Conservation (phyloP, 2,329 filamentous ascomycete species). For the Colletotrichum camelliae region DNA sequence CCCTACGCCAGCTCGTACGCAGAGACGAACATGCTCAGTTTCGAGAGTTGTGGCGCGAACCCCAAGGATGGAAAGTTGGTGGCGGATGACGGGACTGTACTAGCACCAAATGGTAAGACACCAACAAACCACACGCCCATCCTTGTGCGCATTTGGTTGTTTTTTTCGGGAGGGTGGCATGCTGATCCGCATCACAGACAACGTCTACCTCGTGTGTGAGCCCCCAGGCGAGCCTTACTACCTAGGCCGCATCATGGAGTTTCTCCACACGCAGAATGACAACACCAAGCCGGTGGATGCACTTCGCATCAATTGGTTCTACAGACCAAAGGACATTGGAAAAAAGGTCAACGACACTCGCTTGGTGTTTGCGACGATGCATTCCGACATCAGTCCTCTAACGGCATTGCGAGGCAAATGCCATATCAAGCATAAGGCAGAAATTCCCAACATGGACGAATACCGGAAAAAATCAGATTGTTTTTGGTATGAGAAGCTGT, state of each 20-base stretch:
- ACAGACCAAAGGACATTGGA: conserved; percentile 93
- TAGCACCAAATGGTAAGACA: conserved; percentile 82
- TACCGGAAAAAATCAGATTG: conserved; percentile 85
- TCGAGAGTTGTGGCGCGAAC: conserved; percentile 72
- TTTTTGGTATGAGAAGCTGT: conserved; percentile 98
- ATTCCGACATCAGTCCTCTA: conserved; percentile 93
- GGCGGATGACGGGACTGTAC: conserved; percentile 87
- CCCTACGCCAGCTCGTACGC: conserved; percentile 42
- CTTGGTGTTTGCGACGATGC: conserved; percentile 95
- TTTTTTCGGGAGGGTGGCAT: background rate
- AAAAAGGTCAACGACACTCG: conserved; percentile 91
- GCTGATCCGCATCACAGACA: conserved; percentile 51
- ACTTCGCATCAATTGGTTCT: conserved; percentile 97
- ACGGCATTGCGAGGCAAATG: conserved; percentile 94
- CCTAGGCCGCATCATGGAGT: conserved; percentile 97
- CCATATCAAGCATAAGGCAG: conserved; percentile 84
- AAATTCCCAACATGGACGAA: conserved; percentile 81
- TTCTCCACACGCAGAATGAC: conserved; percentile 83
- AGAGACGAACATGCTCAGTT: conserved; percentile 88
- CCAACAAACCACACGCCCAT: conserved; percentile 25
- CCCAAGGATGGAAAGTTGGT: conserved; percentile 80
- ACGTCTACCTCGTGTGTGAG: conserved; percentile 97
- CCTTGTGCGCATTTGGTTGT: background rate
- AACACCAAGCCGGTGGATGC: conserved; percentile 77
- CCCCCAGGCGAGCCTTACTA: conserved; percentile 98